Evolutionary conservation across 768 basidiomycete genomes (phyloP), one percentile per base, ranked within the genome.

Genomic region (Macrolepiota albuminosa): DNA sequence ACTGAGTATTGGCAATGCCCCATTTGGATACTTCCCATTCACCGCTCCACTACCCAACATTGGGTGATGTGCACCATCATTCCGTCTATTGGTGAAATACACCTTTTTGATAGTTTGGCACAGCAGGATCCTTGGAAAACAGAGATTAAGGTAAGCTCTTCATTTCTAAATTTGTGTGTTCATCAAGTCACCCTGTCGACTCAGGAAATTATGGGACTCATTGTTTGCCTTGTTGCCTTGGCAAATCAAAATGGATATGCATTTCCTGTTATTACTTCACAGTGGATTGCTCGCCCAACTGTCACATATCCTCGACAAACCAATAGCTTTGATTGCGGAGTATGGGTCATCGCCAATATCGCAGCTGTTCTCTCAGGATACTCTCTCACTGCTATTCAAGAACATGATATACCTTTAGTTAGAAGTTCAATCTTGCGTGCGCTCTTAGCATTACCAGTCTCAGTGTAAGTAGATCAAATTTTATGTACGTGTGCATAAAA

Each of bases 1-100:
- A 64, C 63, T 0, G 29, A 56, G 18, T 79, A 70, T 57, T 78
- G 75, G 74, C n/a, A n/a, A 0, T 71, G 69, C 54, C 39, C 63
- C 5, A 1, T 67, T 0, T 78, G 77, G 77, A 71, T 78, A 10
- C 49, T 79, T 13, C 77, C 76, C 0, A 73, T 78, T 13, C 74
- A 78, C 42, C 59, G 67, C 4, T 56, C 51, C 0, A 4, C 8
- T 13, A 57, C 61, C 3, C 54, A 66, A 3, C 75, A 78, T 62
- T 78, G 73, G 73, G 72, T 76, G 0, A 62, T 75, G 54, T 72
- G 70, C 60, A 65, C 65, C 4, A 63, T 70, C 0, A 54, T 61
- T 31, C 57, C 68, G 21, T 21, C 21, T 21, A 21, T 21, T 21
- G 21, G 21, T 21, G 21, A 21, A 21, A 21, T 21, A 21, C 57